phyloP scores from a whole-genome alignment of 108 stramenopile genomes.

The Fistulifera solaris region DNA sequence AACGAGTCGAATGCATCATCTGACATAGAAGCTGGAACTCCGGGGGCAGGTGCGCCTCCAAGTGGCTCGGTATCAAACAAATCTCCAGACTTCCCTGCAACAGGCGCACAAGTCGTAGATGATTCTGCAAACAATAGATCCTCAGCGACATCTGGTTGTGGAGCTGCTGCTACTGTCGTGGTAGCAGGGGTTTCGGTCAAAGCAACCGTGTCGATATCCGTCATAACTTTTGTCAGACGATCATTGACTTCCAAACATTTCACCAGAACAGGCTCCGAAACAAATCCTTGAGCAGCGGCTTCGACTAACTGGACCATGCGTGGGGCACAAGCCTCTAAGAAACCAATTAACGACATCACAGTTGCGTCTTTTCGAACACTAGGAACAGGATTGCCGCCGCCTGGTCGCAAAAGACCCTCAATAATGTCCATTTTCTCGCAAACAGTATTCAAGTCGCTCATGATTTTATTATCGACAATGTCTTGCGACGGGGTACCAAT shows the following conservation, averaged over 20 bases:
- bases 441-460: slow-evolving; percentile 41
- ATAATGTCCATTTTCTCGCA: slow-evolving; percentile 69
- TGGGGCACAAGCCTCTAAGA: slow-evolving; percentile 76
- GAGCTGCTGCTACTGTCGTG: slow-evolving; percentile 28
- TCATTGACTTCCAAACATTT: slow-evolving; percentile 71
- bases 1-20: neutral
- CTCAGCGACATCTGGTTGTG: neutral
- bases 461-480: slow-evolving; percentile 48
- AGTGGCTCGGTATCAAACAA: slow-evolving; percentile 19
- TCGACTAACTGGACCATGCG: slow-evolving; percentile 80
- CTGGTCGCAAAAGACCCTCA: slow-evolving; percentile 37
- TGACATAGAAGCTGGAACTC: neutral
- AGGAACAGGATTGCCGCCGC: slow-evolving; percentile 15
- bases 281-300: slow-evolving; percentile 42
- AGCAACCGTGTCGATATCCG: slow-evolving; percentile 26
- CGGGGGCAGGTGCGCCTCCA: slow-evolving; percentile 5
- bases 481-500: slow-evolving; percentile 1
- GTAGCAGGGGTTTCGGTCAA: slow-evolving; percentile 33
- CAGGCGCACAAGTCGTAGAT: slow-evolving; percentile 5
- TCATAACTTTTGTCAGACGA: slow-evolving; percentile 45
- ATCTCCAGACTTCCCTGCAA: slow-evolving; percentile 2
- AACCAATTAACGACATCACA: slow-evolving; percentile 58
- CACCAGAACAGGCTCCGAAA: slow-evolving; percentile 52
- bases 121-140: neutral
- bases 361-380: slow-evolving; percentile 43